Evolutionary conservation across 2,329 filamentous ascomycete genomes (phyloP).

Genomic region (Chaetomium sp.): DNA sequence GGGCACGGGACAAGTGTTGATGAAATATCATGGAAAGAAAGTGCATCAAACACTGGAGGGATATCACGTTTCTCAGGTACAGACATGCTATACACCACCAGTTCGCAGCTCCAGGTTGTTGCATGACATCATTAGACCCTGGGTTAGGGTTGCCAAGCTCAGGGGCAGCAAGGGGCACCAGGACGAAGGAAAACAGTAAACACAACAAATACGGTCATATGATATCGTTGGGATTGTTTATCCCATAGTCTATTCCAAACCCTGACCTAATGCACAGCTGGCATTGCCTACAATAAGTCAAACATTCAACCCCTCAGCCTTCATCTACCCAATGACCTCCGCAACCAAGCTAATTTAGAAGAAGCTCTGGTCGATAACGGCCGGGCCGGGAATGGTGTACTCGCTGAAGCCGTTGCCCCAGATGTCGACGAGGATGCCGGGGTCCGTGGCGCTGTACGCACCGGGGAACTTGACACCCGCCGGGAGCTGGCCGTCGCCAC

Average conservation of each 20-base stretch:
- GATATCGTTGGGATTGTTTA: neutral
- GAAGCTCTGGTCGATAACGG: constrained; percentile 37
- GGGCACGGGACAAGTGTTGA: neutral
- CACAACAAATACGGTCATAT: neutral
- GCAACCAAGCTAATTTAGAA: constrained; percentile 22
- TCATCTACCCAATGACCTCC: neutral
- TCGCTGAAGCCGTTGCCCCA: constrained; percentile 40
- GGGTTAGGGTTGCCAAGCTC: neutral
- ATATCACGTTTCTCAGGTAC: no score
- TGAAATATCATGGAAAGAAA: neutral
- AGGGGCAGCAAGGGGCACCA: neutral
- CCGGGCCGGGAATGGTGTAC: constrained; percentile 46
- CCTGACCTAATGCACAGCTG: neutral
- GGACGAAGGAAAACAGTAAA: neutral
- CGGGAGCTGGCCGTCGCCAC: constrained; percentile 41
- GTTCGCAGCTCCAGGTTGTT: neutral
- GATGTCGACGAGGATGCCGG: constrained; percentile 53
- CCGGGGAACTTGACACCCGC: constrained; percentile 51
- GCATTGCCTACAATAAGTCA: neutral
- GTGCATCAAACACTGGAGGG: no score
- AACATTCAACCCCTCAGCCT: neutral
- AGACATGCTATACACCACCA: no score
- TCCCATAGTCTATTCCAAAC: neutral
- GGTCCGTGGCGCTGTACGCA: constrained; percentile 50
- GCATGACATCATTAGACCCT: neutral